These are phyloP conservation scores for Carex cristatella DNA, from an alignment of 176 grass and related monocot species.

Conservation along the genomic window DNA sequence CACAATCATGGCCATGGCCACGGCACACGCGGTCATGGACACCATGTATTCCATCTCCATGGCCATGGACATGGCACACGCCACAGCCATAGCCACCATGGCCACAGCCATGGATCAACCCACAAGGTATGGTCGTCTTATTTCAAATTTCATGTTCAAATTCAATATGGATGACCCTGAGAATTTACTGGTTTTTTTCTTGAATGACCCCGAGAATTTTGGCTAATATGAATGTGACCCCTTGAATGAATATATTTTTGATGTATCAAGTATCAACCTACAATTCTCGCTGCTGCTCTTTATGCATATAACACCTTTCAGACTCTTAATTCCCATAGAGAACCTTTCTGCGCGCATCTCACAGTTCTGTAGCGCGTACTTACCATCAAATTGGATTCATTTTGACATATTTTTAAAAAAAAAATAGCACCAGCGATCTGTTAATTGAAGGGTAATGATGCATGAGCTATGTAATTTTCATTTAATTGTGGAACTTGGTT, in stretches of 20 bases:
- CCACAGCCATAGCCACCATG: background rate
- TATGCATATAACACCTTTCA: background rate
- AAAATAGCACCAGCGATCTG: background rate
- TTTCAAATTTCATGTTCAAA: too few species aligned
- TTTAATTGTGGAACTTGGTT: background rate
- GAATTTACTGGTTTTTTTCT: background rate
- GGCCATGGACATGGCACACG: background rate
- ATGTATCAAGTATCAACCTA: background rate
- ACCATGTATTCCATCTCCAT: background rate
- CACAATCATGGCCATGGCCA: background rate
- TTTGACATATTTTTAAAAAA: background rate
- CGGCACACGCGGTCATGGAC: background rate
- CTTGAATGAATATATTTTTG: background rate
- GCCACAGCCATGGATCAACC: background rate
- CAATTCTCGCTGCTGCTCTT: background rate
- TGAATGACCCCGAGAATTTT: background rate
- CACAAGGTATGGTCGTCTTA: conserved; percentile 1
- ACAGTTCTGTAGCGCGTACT: background rate
- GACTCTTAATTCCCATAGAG: background rate
- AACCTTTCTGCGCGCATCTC: background rate
- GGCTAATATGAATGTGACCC: background rate
- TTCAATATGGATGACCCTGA: too few species aligned
- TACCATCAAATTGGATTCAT: background rate
- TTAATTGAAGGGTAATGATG: background rate
- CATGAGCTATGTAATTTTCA: background rate